Percentiles rank a stretch among this genome's conserved stretches.
These are phyloP conservation scores for Lepidium aucheri DNA, from an alignment of 345 rosid genomes.

Conservation along the genomic window DNA sequence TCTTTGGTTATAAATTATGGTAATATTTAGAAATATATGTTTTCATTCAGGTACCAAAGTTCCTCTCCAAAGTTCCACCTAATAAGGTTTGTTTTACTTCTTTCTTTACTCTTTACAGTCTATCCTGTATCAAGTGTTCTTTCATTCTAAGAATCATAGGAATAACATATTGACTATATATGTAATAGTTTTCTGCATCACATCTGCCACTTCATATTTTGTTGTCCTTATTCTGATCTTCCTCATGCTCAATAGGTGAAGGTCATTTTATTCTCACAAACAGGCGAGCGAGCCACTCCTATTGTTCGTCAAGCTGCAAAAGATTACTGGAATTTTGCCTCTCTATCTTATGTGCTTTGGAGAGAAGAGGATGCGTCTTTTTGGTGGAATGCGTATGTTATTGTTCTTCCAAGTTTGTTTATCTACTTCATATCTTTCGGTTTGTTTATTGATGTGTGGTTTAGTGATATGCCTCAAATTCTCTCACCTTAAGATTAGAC, in stretches of 20 bases:
- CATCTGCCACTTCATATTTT: background rate
- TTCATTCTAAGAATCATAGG: background rate
- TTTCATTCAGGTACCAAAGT: conserved; percentile 22
- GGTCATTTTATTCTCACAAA: conserved; percentile 83
- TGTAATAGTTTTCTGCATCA: conserved; percentile 1
- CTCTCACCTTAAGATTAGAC: background rate
- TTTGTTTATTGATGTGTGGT: background rate
- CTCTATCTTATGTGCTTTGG: conserved; percentile 77
- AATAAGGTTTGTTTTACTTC: conserved; percentile 44
- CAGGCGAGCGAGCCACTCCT: conserved; percentile 92
- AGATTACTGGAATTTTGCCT: conserved; percentile 66
- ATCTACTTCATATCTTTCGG: background rate
- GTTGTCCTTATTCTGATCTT: conserved; percentile 1
- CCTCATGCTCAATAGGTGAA: conserved; percentile 52
- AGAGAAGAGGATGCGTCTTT: conserved; percentile 79
- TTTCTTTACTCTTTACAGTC: background rate
- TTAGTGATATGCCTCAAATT: background rate
- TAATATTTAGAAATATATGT: background rate
- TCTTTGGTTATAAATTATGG: background rate
- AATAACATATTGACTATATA: background rate
- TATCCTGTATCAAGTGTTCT: background rate
- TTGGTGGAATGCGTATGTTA: conserved; percentile 90
- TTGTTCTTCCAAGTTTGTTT: conserved; percentile 16
- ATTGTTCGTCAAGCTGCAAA: conserved; percentile 66
- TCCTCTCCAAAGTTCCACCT: conserved; percentile 34